These are phyloP conservation scores for Beauveria caledonica DNA, from an alignment of 2,329 filamentous ascomycete species.

Conservation along the genomic window DNA sequence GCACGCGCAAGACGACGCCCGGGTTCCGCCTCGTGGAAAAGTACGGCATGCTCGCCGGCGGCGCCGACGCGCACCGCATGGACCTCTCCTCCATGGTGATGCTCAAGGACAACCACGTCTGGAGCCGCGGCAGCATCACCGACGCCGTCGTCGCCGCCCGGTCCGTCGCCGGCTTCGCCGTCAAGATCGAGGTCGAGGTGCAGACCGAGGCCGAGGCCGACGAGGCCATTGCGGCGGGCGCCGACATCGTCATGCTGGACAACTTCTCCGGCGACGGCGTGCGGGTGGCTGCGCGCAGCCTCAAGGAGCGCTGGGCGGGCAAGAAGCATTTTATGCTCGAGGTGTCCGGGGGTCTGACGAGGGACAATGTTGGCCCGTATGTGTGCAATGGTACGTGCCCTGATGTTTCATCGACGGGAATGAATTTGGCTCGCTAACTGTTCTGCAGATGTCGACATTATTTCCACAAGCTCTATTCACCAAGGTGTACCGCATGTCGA, in stretches of 20 bases:
- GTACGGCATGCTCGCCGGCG: constrained; percentile 93
- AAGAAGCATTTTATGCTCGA: constrained; percentile 73
- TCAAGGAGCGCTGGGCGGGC: constrained; percentile 76
- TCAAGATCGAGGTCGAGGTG: constrained; percentile 96
- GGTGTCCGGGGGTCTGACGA: constrained; percentile 82
- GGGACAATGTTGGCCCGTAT: constrained; percentile 75
- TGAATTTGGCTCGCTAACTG: not conserved
- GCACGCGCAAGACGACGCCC: constrained; percentile 93
- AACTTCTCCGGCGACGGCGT: constrained; percentile 83
- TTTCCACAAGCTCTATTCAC: constrained; percentile 94
- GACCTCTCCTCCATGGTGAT: constrained; percentile 94
- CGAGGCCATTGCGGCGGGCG: constrained; percentile 82
- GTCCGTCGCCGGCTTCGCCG: constrained; percentile 74
- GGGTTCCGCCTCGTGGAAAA: constrained; percentile 95
- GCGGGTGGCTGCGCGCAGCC: constrained; percentile 59
- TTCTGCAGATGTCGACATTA: constrained; percentile 73
- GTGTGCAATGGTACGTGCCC: constrained; percentile 57
- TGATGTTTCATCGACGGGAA: not conserved
- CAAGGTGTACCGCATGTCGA: constrained; percentile 92
- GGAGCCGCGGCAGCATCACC: constrained; percentile 80
- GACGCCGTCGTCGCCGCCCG: constrained; percentile 79
- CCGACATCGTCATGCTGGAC: constrained; percentile 95
- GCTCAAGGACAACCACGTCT: constrained; percentile 98
- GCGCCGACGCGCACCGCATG: constrained; percentile 84
- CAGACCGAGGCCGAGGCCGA: constrained; percentile 82